phyloP scores from a whole-genome alignment of 257 asterid species.

The Scutellaria baicalensis region DNA sequence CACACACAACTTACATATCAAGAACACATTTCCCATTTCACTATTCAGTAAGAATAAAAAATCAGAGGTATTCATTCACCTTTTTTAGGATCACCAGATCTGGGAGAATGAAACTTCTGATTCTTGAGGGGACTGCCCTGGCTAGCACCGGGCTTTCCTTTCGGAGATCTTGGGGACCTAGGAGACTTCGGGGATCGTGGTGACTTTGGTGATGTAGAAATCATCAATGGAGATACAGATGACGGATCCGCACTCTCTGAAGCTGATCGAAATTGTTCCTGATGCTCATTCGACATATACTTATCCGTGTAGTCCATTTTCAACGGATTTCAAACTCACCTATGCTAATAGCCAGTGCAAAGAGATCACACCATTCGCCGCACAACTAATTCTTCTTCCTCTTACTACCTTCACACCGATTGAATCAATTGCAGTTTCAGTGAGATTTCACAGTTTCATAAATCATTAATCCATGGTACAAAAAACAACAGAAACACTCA shows the following conservation, averaged over 20 bases:
- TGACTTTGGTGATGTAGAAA: constrained; percentile 40
- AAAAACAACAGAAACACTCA: background rate
- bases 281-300: constrained; percentile 47
- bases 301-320: constrained; percentile 43
- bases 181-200: constrained; percentile 47
- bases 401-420: background rate
- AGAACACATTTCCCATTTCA: background rate
- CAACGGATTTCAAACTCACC: background rate
- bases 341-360: background rate
- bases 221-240: constrained; percentile 29
- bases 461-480: background rate
- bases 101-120: constrained; percentile 37
- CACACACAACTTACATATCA: background rate
- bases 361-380: background rate
- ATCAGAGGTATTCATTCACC: constrained; percentile 25
- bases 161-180: constrained; percentile 38
- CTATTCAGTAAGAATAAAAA: background rate
- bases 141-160: constrained; percentile 19
- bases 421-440: background rate
- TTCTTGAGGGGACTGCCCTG: constrained; percentile 58
- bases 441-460: background rate
- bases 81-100: constrained; percentile 69
- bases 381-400: background rate
- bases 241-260: constrained; percentile 58
- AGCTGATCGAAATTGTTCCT: constrained; percentile 41